Evolutionary conservation across 305 asterid species (phyloP).

Genomic region (Withania somnifera): DNA sequence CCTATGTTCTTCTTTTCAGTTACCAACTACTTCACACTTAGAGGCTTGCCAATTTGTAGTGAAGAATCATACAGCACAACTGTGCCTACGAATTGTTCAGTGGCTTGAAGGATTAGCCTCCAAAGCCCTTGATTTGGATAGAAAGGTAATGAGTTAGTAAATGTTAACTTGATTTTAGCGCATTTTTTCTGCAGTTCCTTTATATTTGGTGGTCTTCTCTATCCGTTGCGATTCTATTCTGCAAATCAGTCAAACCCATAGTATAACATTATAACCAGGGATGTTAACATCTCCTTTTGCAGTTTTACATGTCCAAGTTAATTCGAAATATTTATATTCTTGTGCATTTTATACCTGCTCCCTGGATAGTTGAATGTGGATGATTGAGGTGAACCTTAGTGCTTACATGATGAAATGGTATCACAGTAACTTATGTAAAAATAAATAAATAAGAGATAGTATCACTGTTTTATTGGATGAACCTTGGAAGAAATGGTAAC

Average conservation of each 20-base stretch:
- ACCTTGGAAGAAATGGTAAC: not conserved
- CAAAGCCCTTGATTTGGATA: constrained; percentile 84
- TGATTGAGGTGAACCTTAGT: not conserved
- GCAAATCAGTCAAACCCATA: not conserved
- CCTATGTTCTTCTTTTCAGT: constrained; percentile 26
- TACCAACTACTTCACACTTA: constrained; percentile 90
- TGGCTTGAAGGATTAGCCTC: constrained; percentile 98
- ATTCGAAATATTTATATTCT: not conserved
- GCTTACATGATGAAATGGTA: not conserved
- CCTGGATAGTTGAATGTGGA: not conserved
- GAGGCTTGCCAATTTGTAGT: constrained; percentile 84
- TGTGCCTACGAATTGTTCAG: constrained; percentile 88
- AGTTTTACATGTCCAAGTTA: not conserved
- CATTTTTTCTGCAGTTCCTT: not conserved
- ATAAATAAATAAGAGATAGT: not conserved
- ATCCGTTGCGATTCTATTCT: not conserved
- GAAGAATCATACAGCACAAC: constrained; percentile 65
- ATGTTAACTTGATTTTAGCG: not conserved
- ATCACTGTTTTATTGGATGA: not conserved
- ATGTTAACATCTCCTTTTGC: not conserved
- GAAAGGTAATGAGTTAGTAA: constrained; percentile 40
- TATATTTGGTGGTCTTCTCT: not conserved
- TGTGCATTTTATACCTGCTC: not conserved
- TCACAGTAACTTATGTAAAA: not conserved
- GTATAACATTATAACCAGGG: not conserved